Conservation (phyloP, 2,329 filamentous ascomycete genomes). For the Blumeria hordei region DNA sequence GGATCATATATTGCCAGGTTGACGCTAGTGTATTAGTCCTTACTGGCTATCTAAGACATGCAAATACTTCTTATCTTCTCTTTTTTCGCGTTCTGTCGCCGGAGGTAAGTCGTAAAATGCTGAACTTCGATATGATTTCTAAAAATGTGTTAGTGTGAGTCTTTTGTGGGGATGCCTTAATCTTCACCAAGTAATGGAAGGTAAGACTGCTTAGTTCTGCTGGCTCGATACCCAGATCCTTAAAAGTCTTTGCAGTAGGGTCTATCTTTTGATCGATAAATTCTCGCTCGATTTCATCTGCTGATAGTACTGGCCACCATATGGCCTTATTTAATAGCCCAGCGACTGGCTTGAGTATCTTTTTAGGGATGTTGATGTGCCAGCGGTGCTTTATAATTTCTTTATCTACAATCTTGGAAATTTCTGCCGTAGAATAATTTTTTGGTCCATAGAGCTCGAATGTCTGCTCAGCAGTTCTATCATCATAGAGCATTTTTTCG, state of each 20-base stretch:
- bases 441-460: slow-evolving; percentile 88
- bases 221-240: slow-evolving; percentile 74
- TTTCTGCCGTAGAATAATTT: slow-evolving; percentile 72
- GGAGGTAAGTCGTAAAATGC: slow-evolving; percentile 84
- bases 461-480: slow-evolving; percentile 71
- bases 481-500: slow-evolving; percentile 75
- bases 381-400: slow-evolving; percentile 79
- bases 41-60: slow-evolving; percentile 77
- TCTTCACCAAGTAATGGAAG: slow-evolving; percentile 75
- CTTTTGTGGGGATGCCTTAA: background rate
- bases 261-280: slow-evolving; percentile 88
- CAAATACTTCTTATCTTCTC: slow-evolving; percentile 88
- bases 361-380: slow-evolving; percentile 78
- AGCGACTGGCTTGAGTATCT: slow-evolving; percentile 50
- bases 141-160: slow-evolving; percentile 15
- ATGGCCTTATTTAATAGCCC: slow-evolving; percentile 54
- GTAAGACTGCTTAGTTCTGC: slow-evolving; percentile 68
- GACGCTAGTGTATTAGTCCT: background rate
- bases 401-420: slow-evolving; percentile 65
- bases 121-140: slow-evolving; percentile 79
- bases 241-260: slow-evolving; percentile 77
- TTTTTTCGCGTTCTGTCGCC: slow-evolving; percentile 80
- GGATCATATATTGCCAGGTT: too few species aligned
- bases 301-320: slow-evolving; percentile 72
- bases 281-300: slow-evolving; percentile 74